These are phyloP conservation scores for Bolboschoenoplectus hybrid DNA, from an alignment of 202 grass and related monocot species.

Conservation along the genomic window DNA sequence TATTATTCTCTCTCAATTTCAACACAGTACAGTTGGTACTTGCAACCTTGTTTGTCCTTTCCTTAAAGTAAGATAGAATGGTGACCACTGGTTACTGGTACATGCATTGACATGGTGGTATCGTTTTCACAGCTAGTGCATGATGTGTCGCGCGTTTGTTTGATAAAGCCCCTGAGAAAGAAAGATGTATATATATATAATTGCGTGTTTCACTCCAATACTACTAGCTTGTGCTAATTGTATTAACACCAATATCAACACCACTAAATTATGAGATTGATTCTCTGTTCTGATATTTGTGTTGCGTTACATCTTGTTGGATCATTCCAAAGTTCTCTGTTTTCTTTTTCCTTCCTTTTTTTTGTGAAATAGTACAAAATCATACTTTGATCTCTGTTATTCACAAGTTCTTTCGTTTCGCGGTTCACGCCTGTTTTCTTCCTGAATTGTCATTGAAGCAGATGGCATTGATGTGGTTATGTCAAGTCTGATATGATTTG, in stretches of 20 bases:
- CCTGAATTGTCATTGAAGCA: background rate
- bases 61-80: slow-evolving; percentile 24
- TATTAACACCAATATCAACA: background rate
- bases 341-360: background rate
- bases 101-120: background rate
- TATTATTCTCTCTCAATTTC: slow-evolving; percentile 16
- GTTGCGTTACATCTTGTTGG: background rate
- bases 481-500: background rate
- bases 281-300: background rate
- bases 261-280: background rate
- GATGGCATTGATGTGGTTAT: background rate
- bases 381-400: too few relatives aligned
- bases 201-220: slow-evolving; percentile 26
- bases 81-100: background rate
- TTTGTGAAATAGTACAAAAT: background rate
- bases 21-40: slow-evolving; percentile 18
- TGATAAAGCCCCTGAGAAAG: background rate
- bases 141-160: slow-evolving; percentile 11
- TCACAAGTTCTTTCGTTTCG: too few relatives aligned
- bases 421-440: background rate
- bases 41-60: slow-evolving; percentile 22
- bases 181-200: background rate
- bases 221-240: background rate
- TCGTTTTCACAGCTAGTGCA: slow-evolving; percentile 30
- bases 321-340: background rate